Evolutionary conservation across 345 rosid species (phyloP).

Genomic region (Eucalyptus guilfoylei): DNA sequence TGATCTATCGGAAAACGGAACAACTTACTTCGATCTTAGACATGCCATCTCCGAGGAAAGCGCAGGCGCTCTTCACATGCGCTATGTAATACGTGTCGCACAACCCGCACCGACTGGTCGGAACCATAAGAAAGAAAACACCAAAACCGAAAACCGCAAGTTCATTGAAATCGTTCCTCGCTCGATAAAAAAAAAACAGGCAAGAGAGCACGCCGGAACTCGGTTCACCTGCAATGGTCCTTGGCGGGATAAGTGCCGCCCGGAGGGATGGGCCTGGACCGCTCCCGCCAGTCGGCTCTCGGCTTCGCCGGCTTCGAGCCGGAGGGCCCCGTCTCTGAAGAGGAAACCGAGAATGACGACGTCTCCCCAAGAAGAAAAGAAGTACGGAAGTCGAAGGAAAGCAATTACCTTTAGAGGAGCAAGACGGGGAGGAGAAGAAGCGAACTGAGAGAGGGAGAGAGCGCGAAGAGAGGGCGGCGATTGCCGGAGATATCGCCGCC

Average conservation of each 20-base stretch:
- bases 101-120: slow-evolving; percentile 67
- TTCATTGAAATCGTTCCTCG: neutral
- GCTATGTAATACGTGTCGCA: slow-evolving; percentile 93
- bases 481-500: slow-evolving; percentile 17
- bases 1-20: neutral
- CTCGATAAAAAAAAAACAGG: neutral
- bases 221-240: slow-evolving; percentile 80
- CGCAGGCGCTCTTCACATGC: slow-evolving; percentile 91
- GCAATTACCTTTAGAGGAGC: slow-evolving; percentile 31
- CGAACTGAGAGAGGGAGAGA: slow-evolving; percentile 13
- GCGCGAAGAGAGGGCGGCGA: slow-evolving; percentile 22
- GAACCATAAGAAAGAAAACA: neutral
- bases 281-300: slow-evolving; percentile 82
- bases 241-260: slow-evolving; percentile 93
- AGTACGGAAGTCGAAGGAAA: neutral
- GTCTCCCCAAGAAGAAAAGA: neutral
- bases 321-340: slow-evolving; percentile 9
- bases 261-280: slow-evolving; percentile 76
- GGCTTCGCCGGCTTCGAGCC: slow-evolving; percentile 39
- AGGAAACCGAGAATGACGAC: neutral
- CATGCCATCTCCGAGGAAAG: slow-evolving; percentile 96
- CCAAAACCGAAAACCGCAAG: neutral
- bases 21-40: slow-evolving; percentile 73
- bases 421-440: slow-evolving; percentile 9
- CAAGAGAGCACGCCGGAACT: neutral